These are phyloP conservation scores for Xerophyta viscosa DNA, from an alignment of 106 monocot genomes.

Conservation along the genomic window DNA sequence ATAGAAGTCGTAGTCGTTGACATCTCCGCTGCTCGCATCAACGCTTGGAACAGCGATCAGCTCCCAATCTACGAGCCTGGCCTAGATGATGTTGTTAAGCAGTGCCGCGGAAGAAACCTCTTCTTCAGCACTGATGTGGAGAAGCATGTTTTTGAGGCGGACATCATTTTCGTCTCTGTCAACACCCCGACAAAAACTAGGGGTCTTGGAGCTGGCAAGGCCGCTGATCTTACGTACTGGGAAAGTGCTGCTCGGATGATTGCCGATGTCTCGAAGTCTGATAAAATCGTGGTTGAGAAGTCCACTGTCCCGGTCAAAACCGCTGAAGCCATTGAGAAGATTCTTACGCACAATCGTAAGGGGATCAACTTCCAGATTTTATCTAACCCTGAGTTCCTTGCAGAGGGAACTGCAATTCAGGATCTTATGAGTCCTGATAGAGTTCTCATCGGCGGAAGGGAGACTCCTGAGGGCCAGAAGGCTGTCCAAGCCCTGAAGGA, in stretches of 20 bases:
- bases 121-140: conserved; percentile 49
- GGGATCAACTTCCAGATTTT: conserved; percentile 40
- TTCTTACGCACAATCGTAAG: conserved; percentile 38
- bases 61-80: conserved; percentile 42
- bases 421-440: conserved; percentile 37
- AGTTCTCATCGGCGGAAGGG: conserved; percentile 40
- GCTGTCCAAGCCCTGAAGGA: conserved; percentile 30
- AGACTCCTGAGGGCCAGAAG: conserved; percentile 29
- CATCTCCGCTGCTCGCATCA: conserved; percentile 28
- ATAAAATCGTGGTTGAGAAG: conserved; percentile 48
- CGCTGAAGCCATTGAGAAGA: conserved; percentile 45
- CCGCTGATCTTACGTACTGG: conserved; percentile 48
- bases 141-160: conserved; percentile 31
- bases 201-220: conserved; percentile 46
- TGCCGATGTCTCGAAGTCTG: conserved; percentile 42
- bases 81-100: conserved; percentile 36
- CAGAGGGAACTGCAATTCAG: conserved; percentile 40
- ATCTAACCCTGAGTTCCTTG: conserved; percentile 43
- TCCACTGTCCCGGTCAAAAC: conserved; percentile 44
- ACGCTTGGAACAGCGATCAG: conserved; percentile 41
- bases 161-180: conserved; percentile 45
- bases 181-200: conserved; percentile 40
- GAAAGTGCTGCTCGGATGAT: conserved; percentile 44
- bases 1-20: conserved; percentile 45
- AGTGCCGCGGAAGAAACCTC: conserved; percentile 36